Evolutionary conservation across 768 basidiomycete species (phyloP).

Genomic region (Boletellus ananas): DNA sequence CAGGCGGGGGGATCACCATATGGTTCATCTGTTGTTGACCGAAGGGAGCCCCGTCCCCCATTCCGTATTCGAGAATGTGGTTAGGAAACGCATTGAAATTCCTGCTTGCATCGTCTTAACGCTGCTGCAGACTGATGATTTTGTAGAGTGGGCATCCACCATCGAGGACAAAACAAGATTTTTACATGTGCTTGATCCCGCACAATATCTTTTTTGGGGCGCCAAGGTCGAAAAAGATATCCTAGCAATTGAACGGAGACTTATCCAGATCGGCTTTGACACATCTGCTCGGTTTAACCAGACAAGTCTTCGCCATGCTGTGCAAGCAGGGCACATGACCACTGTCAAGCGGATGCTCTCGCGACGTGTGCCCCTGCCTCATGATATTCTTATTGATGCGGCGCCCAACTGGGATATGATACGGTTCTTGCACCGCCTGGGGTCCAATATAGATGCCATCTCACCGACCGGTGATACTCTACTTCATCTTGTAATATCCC

Average conservation of each 20-base stretch:
- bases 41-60: background rate
- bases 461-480: background rate
- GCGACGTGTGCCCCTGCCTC: background rate
- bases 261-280: constrained; percentile 5
- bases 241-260: background rate
- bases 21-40: background rate
- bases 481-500: background rate
- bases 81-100: background rate
- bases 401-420: constrained; percentile 1
- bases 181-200: background rate
- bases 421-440: background rate
- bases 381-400: constrained; percentile 5
- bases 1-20: too few relatives aligned
- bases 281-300: background rate
- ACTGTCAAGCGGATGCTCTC: constrained; percentile 4
- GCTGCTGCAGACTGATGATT: constrained; percentile 10
- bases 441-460: background rate
- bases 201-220: too few relatives aligned
- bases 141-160: constrained; percentile 6
- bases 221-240: background rate
- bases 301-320: background rate
- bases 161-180: background rate
- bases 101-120: background rate
- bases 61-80: background rate
- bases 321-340: constrained; percentile 2